These are phyloP conservation scores for Curvularia lunata DNA, from an alignment of 2,329 filamentous ascomycete genomes.

Conservation along the genomic window DNA sequence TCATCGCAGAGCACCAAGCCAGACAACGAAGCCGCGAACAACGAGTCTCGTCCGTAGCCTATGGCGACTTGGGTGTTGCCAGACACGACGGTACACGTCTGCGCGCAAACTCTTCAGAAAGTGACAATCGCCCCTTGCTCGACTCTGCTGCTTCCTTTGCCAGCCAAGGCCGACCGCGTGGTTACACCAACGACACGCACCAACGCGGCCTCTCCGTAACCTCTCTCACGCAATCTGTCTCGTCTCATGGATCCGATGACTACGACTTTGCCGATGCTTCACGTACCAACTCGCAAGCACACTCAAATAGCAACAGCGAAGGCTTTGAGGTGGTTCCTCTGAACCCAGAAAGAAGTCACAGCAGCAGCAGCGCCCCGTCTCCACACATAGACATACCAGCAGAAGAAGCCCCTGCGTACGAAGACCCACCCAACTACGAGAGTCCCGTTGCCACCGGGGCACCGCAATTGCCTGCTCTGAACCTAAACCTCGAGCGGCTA, in stretches of 20 bases:
- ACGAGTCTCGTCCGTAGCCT: conserved; percentile 76
- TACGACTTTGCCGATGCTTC: conserved; percentile 39
- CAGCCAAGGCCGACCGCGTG: conserved; percentile 34
- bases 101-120: conserved; percentile 74
- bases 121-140: conserved; percentile 72
- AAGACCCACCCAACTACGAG: conserved; percentile 58
- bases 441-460: conserved; percentile 48
- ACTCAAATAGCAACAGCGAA: conserved; percentile 31
- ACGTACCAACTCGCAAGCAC: conserved; percentile 27
- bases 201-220: conserved; percentile 53
- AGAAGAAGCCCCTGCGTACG: conserved; percentile 50
- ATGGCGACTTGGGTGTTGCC: conserved; percentile 76
- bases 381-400: conserved; percentile 37
- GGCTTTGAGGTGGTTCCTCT: conserved; percentile 55
- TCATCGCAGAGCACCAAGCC: conserved; percentile 64
- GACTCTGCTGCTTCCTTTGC: conserved; percentile 72
- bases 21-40: conserved; percentile 65
- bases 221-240: conserved; percentile 48
- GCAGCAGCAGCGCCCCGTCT: conserved; percentile 29
- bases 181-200: conserved; percentile 42
- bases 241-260: conserved; percentile 48
- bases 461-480: conserved; percentile 48
- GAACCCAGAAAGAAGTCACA: conserved; percentile 39
- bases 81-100: conserved; percentile 78
- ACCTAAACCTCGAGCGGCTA: conserved; percentile 49